phyloP scores from a whole-genome alignment of 306 rosid genomes.

The Benincasa hispida region DNA sequence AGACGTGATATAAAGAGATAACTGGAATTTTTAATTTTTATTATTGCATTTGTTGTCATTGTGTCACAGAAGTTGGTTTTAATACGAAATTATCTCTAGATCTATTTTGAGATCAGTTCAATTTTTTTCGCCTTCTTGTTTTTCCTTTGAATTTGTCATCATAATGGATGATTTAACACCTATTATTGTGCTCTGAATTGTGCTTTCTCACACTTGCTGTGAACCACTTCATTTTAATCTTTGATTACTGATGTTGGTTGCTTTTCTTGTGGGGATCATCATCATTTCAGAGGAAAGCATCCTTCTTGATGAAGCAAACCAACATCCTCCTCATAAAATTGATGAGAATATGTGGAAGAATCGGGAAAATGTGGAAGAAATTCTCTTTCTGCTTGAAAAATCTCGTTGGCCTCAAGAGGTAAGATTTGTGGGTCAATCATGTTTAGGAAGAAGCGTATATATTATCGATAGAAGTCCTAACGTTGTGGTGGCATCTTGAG shows the following conservation, averaged over 20 bases:
- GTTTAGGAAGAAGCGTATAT: neutral
- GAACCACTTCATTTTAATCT: neutral
- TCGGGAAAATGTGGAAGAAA: slow-evolving; percentile 81
- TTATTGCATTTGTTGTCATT: neutral
- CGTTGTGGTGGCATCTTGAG: neutral
- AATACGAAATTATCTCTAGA: neutral
- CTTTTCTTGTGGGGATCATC: slow-evolving; percentile 9
- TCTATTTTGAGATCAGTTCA: neutral
- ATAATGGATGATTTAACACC: neutral
- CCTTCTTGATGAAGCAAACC: slow-evolving; percentile 39
- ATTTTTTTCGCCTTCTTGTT: neutral
- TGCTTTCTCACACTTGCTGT: neutral
- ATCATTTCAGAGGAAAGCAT: slow-evolving; percentile 29
- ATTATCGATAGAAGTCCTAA: neutral
- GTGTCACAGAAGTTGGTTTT: neutral
- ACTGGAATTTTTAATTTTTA: neutral
- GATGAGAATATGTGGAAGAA: slow-evolving; percentile 99
- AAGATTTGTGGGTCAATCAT: slow-evolving; percentile 13
- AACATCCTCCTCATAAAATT: slow-evolving; percentile 73
- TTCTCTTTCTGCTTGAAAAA: slow-evolving; percentile 50
- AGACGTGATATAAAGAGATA: neutral
- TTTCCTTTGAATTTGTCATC: neutral
- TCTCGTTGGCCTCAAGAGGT: slow-evolving; percentile 66
- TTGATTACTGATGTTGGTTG: neutral
- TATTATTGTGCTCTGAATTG: neutral